Evolutionary conservation across 345 rosid species (phyloP).

Genomic region (Odontarrhena argentea): DNA sequence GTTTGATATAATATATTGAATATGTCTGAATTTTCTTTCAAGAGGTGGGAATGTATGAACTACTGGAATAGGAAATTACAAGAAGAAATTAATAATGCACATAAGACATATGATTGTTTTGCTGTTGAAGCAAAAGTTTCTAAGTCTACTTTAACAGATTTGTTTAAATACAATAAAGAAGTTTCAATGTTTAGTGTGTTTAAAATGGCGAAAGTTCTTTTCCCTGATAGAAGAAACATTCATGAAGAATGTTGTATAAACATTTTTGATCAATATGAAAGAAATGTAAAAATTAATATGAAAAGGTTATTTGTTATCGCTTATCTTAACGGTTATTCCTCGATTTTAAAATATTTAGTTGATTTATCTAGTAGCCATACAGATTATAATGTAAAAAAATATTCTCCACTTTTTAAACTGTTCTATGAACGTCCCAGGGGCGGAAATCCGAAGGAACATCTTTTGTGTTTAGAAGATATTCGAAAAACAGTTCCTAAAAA

Average conservation of each 20-base stretch:
- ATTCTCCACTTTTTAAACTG: background rate
- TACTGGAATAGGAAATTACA: background rate
- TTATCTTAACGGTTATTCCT: background rate
- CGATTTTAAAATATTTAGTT: background rate
- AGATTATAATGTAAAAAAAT: background rate
- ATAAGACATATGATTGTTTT: background rate
- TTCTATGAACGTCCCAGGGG: background rate
- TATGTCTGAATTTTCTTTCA: background rate
- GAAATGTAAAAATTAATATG: background rate
- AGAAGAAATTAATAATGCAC: background rate
- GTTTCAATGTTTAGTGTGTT: background rate
- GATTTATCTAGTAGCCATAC: background rate
- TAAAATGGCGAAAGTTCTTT: background rate
- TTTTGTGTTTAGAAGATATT: background rate
- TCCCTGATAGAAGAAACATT: background rate
- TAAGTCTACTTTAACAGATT: background rate
- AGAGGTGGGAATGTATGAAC: background rate
- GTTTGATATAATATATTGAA: background rate
- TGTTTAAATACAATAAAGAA: background rate
- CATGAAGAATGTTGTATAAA: background rate
- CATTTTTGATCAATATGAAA: background rate
- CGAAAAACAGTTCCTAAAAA: background rate
- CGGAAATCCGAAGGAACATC: background rate
- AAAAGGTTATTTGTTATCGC: background rate
- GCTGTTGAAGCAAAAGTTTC: background rate